Base-by-base conservation (phyloP, 805 yeast species). In the Tetrapisispora iriomotensis region DNA sequence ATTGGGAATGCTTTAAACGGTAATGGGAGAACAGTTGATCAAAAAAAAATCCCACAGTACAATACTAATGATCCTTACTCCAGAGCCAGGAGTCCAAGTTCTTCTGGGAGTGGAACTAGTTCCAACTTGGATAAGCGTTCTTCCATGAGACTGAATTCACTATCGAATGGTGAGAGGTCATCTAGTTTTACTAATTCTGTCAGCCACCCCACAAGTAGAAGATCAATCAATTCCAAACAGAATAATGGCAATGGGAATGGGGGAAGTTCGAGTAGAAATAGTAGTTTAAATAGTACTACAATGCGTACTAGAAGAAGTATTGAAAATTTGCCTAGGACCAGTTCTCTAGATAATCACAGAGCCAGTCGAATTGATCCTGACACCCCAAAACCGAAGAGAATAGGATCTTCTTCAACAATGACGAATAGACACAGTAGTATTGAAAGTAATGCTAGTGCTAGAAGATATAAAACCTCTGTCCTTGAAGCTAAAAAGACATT, bases 1-100 rank as follows among this genome's bases (percentile, higher is more conserved):
- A 68, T 73, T 42, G 78, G 78, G 2, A 60, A 61, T 37, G 75
- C 77, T 38, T 65, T 62, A 46, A 60, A 38, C 17, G 27, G 46
- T 6, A 49, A 49, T 30, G 61, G 60, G 2, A 49, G 48, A 30
- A 35, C 44, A 8, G 51, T 56, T 14, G 56, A 55, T 40, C 47
- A 46, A 30, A 43, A 42, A 19, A 55, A 48, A 24, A 29, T 54
- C 15, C 60, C 61, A 19, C 40, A 39, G 9, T 53, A 53, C 34
- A 53, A 51, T 26, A 37, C 50, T 17, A 43, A 36, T n/a, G 39
- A 44, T 3, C 29, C 44, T 2, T 37, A 41, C 17, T 22, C 38
- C 5, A 44, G 50, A 23, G 33, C n/a, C n/a, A 39, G 26, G 12
- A 28, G 22, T n/a, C n/a, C n/a, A n/a, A n/a, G n/a, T 29, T 14